These are phyloP conservation scores for Rhizopogon vulgaris DNA, from an alignment of 768 basidiomycete species.

Conservation along the genomic window DNA sequence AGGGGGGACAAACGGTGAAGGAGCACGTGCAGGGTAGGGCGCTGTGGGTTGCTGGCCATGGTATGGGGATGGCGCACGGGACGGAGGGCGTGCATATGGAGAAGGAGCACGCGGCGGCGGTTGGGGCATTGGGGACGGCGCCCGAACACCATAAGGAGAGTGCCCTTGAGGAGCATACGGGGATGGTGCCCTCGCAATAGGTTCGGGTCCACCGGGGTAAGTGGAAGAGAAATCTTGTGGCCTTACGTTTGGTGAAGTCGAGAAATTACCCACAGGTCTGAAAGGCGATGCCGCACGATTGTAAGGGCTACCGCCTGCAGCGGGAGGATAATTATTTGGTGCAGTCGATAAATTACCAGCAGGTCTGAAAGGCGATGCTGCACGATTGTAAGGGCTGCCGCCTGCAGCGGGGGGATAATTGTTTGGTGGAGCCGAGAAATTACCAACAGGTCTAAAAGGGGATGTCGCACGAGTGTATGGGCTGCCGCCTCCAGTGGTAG, in stretches of 20 bases:
- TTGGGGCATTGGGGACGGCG: slow-evolving; percentile 17
- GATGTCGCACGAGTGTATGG: slow-evolving; percentile 28
- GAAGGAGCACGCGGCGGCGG: slow-evolving; percentile 18
- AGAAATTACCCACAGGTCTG: slow-evolving; percentile 25
- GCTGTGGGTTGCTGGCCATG: background rate
- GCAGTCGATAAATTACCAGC: slow-evolving; percentile 30
- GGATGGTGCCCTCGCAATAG: slow-evolving; percentile 25
- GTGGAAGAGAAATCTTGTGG: slow-evolving; percentile 38
- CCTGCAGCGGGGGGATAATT: slow-evolving; percentile 24
- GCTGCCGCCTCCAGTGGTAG: slow-evolving; percentile 13
- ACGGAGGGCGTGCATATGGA: slow-evolving; percentile 13
- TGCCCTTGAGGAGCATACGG: slow-evolving; percentile 24
- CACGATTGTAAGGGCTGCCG: slow-evolving; percentile 22
- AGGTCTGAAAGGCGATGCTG: slow-evolving; percentile 28
- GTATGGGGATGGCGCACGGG: slow-evolving; percentile 26
- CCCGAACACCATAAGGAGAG: slow-evolving; percentile 24
- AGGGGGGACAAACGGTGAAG: slow-evolving; percentile 22
- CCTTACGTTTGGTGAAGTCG: slow-evolving; percentile 43
- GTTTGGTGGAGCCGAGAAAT: slow-evolving; percentile 40
- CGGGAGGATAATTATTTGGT: slow-evolving; percentile 40
- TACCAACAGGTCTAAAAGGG: slow-evolving; percentile 25
- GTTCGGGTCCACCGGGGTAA: slow-evolving; percentile 32
- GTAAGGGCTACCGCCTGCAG: slow-evolving; percentile 18
- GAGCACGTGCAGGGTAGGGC: slow-evolving; percentile 12
- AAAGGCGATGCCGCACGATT: slow-evolving; percentile 31